Evolutionary conservation across 495 filamentous ascomycete species (phyloP), one percentile per base, ranked within the genome.

Genomic region (Neurospora sp.): DNA sequence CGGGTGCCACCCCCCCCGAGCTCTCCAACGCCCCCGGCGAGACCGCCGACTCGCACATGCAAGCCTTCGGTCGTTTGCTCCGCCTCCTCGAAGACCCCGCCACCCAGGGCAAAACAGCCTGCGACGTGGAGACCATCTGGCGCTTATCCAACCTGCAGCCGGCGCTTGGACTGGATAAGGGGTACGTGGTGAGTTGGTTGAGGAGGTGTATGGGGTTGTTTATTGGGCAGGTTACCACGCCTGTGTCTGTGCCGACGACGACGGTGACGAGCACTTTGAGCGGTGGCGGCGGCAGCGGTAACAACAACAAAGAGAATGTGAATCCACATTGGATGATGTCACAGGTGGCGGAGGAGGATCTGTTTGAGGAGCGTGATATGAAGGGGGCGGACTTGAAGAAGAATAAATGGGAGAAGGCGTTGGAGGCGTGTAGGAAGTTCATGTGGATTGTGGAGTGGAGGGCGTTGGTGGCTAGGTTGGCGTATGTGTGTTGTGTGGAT

Each of bases 401-500:
- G 40, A 42, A 53, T 22, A 31, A 5, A 42, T 39, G 68, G 73
- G 73, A 74, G 70, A 69, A 38, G 39, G 73, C 65, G 70, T 2
- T 70, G 16, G 42, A 40, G 8, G 42, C 35, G 12, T 74, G 73
- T 31, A 5, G 14, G 70, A 45, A 39, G 41, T 74, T 70, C 70
- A 71, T 17, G 22, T 74, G 73, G 73, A 40, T 12, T 0, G 61
- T 53, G 10, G 65, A 72, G 73, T 61, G 16, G 14, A 31, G 73
- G 37, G 40, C 9, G n/a, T 20, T 74, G 37, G 38, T 17, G 38
- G 16, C n/a, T 4, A 16, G 73, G 44, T 37, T 72, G 70, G 70
- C 73, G 73, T 74, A 74, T 68, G 9, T 74, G 42, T 74, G 73
- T 27, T 4, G 6, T 0, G 73, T 72, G 40, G 40, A 35, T 20